Evolutionary conservation across 2,329 filamentous ascomycete genomes (phyloP), one percentile per base, ranked within the genome.

Genomic region (Colletotrichum sp.): DNA sequence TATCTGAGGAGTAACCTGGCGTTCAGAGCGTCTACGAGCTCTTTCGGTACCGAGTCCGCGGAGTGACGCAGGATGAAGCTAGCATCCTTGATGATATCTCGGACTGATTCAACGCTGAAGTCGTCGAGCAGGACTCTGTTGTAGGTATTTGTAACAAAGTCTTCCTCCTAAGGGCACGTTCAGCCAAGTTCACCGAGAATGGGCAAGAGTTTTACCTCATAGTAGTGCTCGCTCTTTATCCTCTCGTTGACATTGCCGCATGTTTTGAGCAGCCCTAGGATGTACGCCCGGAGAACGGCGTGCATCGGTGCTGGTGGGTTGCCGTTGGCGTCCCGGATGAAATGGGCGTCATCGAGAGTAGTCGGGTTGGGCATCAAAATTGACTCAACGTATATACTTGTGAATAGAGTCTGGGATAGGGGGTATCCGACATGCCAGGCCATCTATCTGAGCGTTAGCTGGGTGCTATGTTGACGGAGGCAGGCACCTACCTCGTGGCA

Each of bases 341-440:
- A 96, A 71, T 91, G 88, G 13, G 93, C 93, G 44, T 95, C 90
- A 5, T 92, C 86, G 30, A 98, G 86, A 7, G 84, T 90, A 44
- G 86, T 87, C 6, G 95, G 93, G 34, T 90, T 89, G 1, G 95
- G 93, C 86, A 93, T 94, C 76, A 98, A 87, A 19, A 99, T 88
- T 65, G 92, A 92, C 80, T 98, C 96, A 72, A 99, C 91, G 83
- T 99, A 97, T 39, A 98, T 89, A 69, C 95, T 98, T 7, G 96
- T 98, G 83, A 99, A 96, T 2, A 99, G 87, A 0, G 97, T 99
- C 83, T 99, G 97, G 2, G 96, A 98, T 11, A 99, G 90, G 2
- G 97, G 96, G 82, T 98, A 96, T n/a, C 98, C 97, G 80, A 95
- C 92, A 83, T 99, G 96, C 96, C 98, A 99, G 77, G 96, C 95